Percentiles rank a stretch among this genome's conserved stretches.
These are phyloP conservation scores for Phytopythium litorale DNA, from an alignment of 352 stramenopile genomes.

Conservation along the genomic window DNA sequence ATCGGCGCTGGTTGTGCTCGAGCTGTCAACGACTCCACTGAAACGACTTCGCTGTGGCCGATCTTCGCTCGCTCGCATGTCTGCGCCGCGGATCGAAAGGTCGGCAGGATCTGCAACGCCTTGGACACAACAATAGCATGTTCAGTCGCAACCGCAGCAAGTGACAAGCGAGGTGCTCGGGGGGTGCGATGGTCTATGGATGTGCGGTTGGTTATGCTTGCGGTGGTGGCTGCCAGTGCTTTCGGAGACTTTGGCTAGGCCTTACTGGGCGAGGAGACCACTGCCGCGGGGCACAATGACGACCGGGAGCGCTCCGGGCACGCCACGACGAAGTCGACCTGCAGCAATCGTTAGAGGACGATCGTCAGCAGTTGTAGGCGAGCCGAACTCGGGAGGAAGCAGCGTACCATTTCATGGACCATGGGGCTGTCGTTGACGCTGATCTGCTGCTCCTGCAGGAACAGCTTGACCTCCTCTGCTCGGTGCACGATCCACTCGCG, in stretches of 20 bases:
- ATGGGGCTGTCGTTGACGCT: conserved; percentile 27
- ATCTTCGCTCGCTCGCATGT: background rate
- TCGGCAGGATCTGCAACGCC: conserved; percentile 1
- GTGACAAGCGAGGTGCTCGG: background rate
- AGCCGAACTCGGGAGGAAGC: background rate
- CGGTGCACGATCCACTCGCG: conserved; percentile 51
- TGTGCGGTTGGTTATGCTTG: background rate
- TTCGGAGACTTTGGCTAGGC: background rate
- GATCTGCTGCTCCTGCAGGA: conserved; percentile 42
- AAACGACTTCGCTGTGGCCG: background rate
- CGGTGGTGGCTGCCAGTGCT: background rate
- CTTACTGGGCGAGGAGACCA: conserved; percentile 19
- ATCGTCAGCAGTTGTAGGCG: conserved; percentile 2
- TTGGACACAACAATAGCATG: background rate
- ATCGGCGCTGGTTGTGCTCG: background rate
- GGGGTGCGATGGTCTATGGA: background rate
- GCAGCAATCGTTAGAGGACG: conserved; percentile 2
- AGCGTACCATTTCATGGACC: conserved; percentile 54
- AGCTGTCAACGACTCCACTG: too few relatives aligned
- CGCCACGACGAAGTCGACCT: conserved; percentile 70
- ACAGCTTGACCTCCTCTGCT: conserved; percentile 47
- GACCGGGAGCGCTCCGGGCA: conserved; percentile 55
- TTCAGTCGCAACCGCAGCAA: background rate
- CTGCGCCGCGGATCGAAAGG: background rate
- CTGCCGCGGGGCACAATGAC: conserved; percentile 50